Conservation (phyloP, 2,329 filamentous ascomycete species). For the Hortaea werneckii region DNA sequence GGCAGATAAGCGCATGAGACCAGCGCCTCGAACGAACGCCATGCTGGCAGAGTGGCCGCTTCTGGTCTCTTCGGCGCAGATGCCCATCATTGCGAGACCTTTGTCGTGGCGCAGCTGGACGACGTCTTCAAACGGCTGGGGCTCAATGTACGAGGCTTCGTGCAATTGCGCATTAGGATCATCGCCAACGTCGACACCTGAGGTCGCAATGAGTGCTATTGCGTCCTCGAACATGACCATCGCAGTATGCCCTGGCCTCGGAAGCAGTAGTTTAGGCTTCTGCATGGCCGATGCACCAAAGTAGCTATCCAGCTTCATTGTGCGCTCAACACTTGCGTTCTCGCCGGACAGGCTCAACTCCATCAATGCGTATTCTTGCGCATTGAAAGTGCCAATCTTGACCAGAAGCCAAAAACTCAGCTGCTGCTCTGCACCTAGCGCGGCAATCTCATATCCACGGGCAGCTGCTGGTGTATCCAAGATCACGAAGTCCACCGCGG, state of each 20-base stretch:
- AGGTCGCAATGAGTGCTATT: conserved; percentile 66
- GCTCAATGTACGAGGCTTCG: conserved; percentile 52
- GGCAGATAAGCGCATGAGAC: conserved; percentile 45
- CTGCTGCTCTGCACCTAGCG: conserved; percentile 13
- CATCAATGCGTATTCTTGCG: conserved; percentile 61
- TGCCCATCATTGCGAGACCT: conserved; percentile 41
- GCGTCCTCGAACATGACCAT: conserved; percentile 73
- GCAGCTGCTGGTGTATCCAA: conserved; percentile 29
- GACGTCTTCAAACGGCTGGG: conserved; percentile 71
- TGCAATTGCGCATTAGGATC: conserved; percentile 67
- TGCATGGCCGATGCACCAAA: conserved; percentile 16
- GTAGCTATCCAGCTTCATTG: conserved; percentile 41
- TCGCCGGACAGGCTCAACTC: conserved; percentile 54
- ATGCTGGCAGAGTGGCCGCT: conserved; percentile 31
- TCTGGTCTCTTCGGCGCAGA: conserved; percentile 36
- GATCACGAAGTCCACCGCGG: conserved; percentile 68
- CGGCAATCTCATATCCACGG: conserved; percentile 13
- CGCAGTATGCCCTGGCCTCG: conserved; percentile 67
- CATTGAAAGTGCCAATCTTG: conserved; percentile 18
- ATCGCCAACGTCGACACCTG: conserved; percentile 45
- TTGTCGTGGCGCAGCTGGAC: conserved; percentile 59
- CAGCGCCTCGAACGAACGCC: conserved; percentile 48
- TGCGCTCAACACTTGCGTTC: conserved; percentile 44
- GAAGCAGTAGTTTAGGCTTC: conserved; percentile 62
- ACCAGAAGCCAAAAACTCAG: conserved; percentile 22